phyloP scores from a whole-genome alignment of 192 early-diverging fungal genomes.

The Coemansia sp. region DNA sequence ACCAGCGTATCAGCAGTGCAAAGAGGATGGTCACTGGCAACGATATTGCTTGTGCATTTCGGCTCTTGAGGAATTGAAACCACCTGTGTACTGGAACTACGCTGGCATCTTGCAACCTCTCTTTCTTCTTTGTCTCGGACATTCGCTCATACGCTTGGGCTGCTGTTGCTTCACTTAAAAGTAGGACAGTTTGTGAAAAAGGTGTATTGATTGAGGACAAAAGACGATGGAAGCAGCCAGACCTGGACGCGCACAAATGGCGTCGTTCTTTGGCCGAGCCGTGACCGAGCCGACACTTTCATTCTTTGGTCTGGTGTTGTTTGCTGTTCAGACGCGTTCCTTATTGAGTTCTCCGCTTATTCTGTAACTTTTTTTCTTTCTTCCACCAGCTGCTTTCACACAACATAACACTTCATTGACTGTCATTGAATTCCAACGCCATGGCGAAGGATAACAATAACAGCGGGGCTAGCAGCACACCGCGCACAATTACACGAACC shows the following conservation, averaged over 20 bases:
- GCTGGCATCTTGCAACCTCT: neutral
- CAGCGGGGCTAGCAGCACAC: constrained; percentile 18
- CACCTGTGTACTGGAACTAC: constrained; percentile 29
- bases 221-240: neutral
- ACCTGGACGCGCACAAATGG: neutral
- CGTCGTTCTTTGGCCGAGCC: neutral
- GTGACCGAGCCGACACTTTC: neutral
- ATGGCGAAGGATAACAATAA: constrained; percentile 6
- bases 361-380: neutral
- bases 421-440: neutral
- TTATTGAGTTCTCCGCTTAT: neutral
- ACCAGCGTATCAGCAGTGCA: constrained; percentile 66
- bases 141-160: too few species aligned
- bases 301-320: neutral
- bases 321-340: neutral
- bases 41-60: constrained; percentile 29
- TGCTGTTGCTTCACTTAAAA: neutral
- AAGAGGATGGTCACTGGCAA: constrained; percentile 41
- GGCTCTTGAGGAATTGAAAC: constrained; percentile 38
- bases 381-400: neutral
- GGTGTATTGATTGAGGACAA: neutral
- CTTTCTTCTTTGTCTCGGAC: neutral
- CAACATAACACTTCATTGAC: neutral
- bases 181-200: neutral
- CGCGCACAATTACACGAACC: constrained; percentile 12